A percentile compares a stretch with the other conserved stretches of the same genome.
phyloP scores from a whole-genome alignment of 768 basidiomycete species.

The Cystobasidium ongulense region DNA sequence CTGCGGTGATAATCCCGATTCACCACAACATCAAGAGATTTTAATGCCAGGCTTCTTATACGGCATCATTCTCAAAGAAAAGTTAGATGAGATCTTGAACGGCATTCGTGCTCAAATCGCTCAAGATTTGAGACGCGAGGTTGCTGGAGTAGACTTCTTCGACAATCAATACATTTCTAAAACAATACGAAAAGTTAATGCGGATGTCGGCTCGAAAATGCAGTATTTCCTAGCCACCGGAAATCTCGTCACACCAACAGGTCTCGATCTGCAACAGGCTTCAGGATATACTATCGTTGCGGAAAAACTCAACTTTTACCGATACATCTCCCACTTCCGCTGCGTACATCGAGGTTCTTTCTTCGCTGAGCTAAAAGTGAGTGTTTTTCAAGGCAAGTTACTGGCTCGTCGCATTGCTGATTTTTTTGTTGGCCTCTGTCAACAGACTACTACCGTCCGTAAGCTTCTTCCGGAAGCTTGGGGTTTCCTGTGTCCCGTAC shows the following conservation, averaged over 20 bases:
- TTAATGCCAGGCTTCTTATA: constrained; percentile 86
- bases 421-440: neutral
- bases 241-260: constrained; percentile 85
- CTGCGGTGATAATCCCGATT: constrained; percentile 93
- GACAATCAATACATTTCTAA: constrained; percentile 77
- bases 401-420: neutral
- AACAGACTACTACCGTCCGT: constrained; percentile 77
- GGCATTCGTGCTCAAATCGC: constrained; percentile 56
- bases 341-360: constrained; percentile 98
- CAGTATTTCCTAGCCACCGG: constrained; percentile 95
- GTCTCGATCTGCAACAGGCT: constrained; percentile 92
- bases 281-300: constrained; percentile 98
- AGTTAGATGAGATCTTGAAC: constrained; percentile 78
- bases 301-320: constrained; percentile 96
- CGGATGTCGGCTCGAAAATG: constrained; percentile 81
- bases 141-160: constrained; percentile 70
- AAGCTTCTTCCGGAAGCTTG: constrained; percentile 95
- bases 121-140: constrained; percentile 66
- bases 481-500: constrained; percentile 98
- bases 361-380: constrained; percentile 81
- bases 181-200: constrained; percentile 67
- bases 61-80: constrained; percentile 96
- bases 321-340: constrained; percentile 96
- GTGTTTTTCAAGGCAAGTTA: neutral
- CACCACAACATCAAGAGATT: constrained; percentile 96